phyloP scores from a whole-genome alignment of 2,329 filamentous ascomycete genomes.

The Fusarium irregulare region DNA sequence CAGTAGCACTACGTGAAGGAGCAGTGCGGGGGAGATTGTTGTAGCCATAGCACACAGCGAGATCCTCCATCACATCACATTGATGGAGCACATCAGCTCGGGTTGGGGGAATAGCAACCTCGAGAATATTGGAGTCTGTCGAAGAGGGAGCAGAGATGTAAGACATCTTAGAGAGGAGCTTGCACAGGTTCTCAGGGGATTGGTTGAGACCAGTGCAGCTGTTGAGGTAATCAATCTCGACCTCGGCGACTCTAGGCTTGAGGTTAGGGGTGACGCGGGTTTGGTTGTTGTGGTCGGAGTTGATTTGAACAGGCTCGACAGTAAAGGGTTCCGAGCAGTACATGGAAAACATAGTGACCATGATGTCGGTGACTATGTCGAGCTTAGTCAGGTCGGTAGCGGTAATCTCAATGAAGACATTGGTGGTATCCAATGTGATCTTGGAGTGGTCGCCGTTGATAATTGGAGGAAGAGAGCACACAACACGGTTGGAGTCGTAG shows the following conservation, averaged over 20 bases:
- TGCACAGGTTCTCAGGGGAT: constrained; percentile 78
- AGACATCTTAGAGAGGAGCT: constrained; percentile 88
- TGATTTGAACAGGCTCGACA: constrained; percentile 91
- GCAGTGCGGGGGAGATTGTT: constrained; percentile 92
- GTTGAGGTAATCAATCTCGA: constrained; percentile 94
- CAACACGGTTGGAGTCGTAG: constrained; percentile 85
- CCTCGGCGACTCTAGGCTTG: constrained; percentile 78
- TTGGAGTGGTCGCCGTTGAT: constrained; percentile 99
- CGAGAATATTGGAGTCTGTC: constrained; percentile 75
- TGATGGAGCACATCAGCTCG: constrained; percentile 95
- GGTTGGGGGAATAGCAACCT: constrained; percentile 87
- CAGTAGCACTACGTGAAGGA: constrained; percentile 85
- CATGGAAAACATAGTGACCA: constrained; percentile 96
- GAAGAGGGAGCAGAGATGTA: constrained; percentile 82
- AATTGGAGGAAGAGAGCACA: constrained; percentile 95
- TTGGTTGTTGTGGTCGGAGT: constrained; percentile 90
- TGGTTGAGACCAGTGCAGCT: constrained; percentile 86
- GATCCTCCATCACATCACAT: constrained; percentile 98
- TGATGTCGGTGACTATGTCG: constrained; percentile 93
- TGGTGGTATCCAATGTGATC: constrained; percentile 89
- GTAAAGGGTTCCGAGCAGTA: constrained; percentile 92
- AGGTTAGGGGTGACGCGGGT: constrained; percentile 85
- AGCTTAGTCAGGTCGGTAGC: constrained; percentile 96
- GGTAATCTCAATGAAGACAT: constrained; percentile 97
- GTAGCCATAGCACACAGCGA: constrained; percentile 96